Base-by-base conservation (phyloP, 768 basidiomycete species). In the Hemileccinum rubropunctum region DNA sequence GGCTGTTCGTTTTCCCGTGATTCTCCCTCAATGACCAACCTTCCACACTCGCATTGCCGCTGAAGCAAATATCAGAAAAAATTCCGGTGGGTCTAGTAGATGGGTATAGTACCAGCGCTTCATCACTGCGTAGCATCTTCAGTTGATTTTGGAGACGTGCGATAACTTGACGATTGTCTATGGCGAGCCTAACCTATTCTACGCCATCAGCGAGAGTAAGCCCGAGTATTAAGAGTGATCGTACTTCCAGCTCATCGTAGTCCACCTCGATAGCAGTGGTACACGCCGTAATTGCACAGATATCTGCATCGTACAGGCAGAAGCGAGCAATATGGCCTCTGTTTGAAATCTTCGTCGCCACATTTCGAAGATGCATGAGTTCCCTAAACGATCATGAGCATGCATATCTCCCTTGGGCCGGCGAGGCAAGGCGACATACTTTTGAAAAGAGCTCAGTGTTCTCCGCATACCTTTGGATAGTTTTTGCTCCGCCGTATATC, bases 81-180 rank as follows among this genome's bases (percentile, higher is more conserved):
- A n/a, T n/a, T n/a, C n/a, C n/a, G n/a, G n/a, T n/a, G n/a, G n/a
- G n/a, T n/a, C n/a, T n/a, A n/a, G n/a, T n/a, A n/a, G n/a, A n/a
- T n/a, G n/a, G n/a, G n/a, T n/a, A n/a, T n/a, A n/a, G n/a, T n/a
- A n/a, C n/a, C n/a, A n/a, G n/a, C n/a, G n/a, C n/a, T 58, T 58
- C 46, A 3, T 17, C 9, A 28, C 4, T 28, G 27, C 27, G n/a
- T n/a, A n/a, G n/a, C n/a, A n/a, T n/a, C 18, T 1, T 28, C 37
- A 58, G 6, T 9, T 58, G 52, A 8, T 42, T 52, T 15, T 58
- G 47, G 11, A 58, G 49, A 26, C 41, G 45, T 14, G 49, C 41
- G n/a, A 58, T 36, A 17, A 40, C 47, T 2, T 45, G 46, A 6
- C 42, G 27, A 43, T 35, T 48, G 32, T 58, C 52, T 1, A 58